Evolutionary conservation across 148 eudicot species (phyloP).

Genomic region (Rhododendron kiyosumense): DNA sequence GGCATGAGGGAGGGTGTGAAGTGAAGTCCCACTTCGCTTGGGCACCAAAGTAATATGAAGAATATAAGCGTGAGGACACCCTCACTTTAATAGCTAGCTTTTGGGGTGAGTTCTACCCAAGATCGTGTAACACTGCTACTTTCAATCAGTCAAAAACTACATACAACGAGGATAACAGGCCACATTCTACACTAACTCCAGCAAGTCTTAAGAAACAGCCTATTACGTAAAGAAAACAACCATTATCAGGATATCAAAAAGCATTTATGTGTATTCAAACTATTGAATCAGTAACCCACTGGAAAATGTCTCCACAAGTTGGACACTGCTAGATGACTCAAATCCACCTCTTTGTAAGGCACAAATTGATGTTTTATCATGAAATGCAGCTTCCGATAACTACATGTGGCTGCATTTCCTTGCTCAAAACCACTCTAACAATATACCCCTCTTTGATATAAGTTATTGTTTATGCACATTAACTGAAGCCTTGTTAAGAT

Average conservation of each 20-base stretch:
- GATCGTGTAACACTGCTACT: not conserved
- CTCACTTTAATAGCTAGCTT: too few species aligned
- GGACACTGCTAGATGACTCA: not conserved
- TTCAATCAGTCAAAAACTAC: not conserved
- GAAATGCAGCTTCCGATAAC: not conserved
- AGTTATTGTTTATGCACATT: not conserved
- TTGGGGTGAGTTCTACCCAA: too few species aligned
- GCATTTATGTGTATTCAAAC: not conserved
- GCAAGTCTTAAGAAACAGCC: not conserved
- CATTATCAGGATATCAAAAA: not conserved
- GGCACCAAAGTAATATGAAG: too few species aligned
- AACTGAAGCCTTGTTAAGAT: not conserved
- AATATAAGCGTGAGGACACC: too few species aligned
- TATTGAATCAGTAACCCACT: not conserved
- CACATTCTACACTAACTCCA: not conserved
- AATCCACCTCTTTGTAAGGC: not conserved
- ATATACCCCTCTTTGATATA: not conserved
- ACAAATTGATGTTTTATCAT: not conserved
- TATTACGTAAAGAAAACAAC: not conserved
- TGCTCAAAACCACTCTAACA: not conserved
- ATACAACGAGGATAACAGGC: not conserved
- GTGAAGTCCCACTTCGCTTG: too few species aligned
- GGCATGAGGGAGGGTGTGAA: too few species aligned
- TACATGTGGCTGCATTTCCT: not conserved
- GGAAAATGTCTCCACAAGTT: not conserved